Conservation (phyloP, 805 yeast species). For the Starmera caribaea region DNA sequence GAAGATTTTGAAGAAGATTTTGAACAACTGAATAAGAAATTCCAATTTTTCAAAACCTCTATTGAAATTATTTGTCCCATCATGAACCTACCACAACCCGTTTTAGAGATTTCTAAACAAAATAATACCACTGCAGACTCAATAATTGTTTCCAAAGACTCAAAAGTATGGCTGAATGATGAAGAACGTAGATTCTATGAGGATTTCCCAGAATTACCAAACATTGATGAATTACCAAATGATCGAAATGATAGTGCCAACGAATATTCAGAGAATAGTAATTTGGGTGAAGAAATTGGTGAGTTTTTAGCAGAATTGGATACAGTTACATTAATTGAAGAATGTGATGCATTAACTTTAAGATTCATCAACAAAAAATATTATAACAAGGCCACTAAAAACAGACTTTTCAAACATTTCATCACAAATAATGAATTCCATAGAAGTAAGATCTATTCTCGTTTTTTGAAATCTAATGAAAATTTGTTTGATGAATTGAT, state of each 20-base stretch:
- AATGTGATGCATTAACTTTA: conserved; percentile 37
- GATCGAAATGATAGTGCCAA: conserved; percentile 4
- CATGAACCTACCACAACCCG: conserved; percentile 30
- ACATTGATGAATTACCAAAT: not conserved
- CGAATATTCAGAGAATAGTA: conserved; percentile 20
- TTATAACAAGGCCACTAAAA: conserved; percentile 65
- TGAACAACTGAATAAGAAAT: conserved; percentile 23
- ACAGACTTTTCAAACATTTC: conserved; percentile 49
- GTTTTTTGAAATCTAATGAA: conserved; percentile 59
- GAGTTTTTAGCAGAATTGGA: conserved; percentile 35
- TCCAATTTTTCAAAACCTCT: conserved; percentile 34
- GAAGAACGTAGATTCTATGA: conserved; percentile 60
- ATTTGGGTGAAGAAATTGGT: conserved; percentile 26
- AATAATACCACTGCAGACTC: conserved; percentile 16
- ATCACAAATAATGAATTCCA: conserved; percentile 36
- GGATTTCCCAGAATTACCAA: conserved; percentile 34
- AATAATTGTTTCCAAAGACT: conserved; percentile 19
- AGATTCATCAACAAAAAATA: conserved; percentile 41
- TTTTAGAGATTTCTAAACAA: conserved; percentile 19
- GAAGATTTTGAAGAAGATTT: conserved; percentile 29
- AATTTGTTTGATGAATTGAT: conserved; percentile 38
- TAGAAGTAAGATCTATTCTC: conserved; percentile 41
- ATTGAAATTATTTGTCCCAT: conserved; percentile 34
- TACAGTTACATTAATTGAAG: conserved; percentile 32
- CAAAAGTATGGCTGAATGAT: conserved; percentile 51